Evolutionary conservation across 169 alveolate genomes (phyloP), one percentile per base, ranked within the genome.

Genomic region (Plasmodium knowlesi): DNA sequence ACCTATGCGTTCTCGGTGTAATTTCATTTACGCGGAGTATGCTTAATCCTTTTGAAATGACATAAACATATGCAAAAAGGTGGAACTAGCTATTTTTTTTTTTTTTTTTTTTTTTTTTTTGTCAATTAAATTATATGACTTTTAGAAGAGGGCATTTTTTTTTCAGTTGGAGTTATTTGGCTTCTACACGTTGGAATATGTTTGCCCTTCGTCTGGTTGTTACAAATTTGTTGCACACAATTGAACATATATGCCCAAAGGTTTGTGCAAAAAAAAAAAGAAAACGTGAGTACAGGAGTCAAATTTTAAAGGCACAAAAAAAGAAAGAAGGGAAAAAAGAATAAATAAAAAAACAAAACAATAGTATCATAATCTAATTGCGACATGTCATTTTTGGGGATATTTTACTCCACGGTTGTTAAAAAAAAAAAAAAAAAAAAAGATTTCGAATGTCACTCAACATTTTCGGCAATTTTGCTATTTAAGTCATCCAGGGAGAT

Each of bases 401-500:
- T n/a, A 80, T 16, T 25, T 80, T 19, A 19, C n/a, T 80, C 67
- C 37, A 41, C 32, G 25, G 70, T 80, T 46, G 54, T 80, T 9
- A 37, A 80, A 41, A 54, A 82, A 82, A 39, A 34, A 34, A 34
- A 34, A 34, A 81, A 25, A 32, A 79, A 41, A 54, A 82, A 82
- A 5, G 19, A n/a, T 25, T 53, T 32, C 61, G 12, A 82, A 82
- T 32, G 19, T 89, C 30, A 89, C 37, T 89, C 94, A 22, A 89
- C 90, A 46, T 89, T 89, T 89, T 89, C 91, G 25, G 19, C 39
- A 79, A 89, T 89, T 34, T 89, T 89, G 54, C 83, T 78, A 67
- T 70, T 89, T 89, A 89, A 89, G 46, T 89, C 94, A 25, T 89
- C 94, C 73, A 89, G 53, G 19, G 94, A 89, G 19, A 89, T 89